Evolutionary conservation across 225 moss, liverwort and hornwort species (phyloP).

Genomic region (Anthoceros angustus): DNA sequence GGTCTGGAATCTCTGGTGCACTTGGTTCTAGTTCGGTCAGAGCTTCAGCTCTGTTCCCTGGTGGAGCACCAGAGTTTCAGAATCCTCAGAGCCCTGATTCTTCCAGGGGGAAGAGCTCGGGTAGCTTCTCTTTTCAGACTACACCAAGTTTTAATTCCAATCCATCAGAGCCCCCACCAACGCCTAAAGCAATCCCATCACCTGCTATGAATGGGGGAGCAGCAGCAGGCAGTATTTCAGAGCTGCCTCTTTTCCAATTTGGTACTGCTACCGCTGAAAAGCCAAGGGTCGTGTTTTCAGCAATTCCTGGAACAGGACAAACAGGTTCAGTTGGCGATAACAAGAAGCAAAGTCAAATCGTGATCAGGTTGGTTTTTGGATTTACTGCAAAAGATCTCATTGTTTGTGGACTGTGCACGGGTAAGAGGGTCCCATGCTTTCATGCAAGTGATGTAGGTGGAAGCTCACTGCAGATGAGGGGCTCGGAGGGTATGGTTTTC

Average conservation of each 20-base stretch:
- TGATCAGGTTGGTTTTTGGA: too few relatives aligned
- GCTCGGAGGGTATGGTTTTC: too few relatives aligned
- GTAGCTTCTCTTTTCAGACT: conserved; percentile 50
- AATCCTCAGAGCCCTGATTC: conserved; percentile 13
- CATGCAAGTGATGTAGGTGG: too few relatives aligned
- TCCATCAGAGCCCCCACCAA: conserved; percentile 64
- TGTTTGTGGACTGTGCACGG: too few relatives aligned
- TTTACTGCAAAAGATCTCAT: too few relatives aligned
- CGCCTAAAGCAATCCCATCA: conserved; percentile 72
- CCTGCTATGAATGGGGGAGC: conserved; percentile 27
- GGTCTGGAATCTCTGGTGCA: too few relatives aligned
- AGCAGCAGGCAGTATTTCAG: conserved; percentile 22
- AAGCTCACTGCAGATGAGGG: too few relatives aligned
- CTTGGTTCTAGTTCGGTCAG: too few relatives aligned
- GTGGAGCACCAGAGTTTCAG: conserved; percentile 11
- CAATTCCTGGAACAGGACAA: background rate
- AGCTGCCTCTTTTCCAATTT: conserved; percentile 33
- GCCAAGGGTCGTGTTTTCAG: background rate
- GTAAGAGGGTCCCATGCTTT: too few relatives aligned
- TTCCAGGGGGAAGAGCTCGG: conserved; percentile 14
- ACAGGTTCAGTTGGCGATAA: too few relatives aligned
- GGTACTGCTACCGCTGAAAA: conserved; percentile 20
- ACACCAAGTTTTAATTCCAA: conserved; percentile 24
- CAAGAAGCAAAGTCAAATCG: too few relatives aligned
- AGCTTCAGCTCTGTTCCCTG: background rate